A percentile compares a stretch with the other conserved stretches of the same genome.
Conservation (phyloP, 1,284 basidiomycete species). For the Apiotrichum gracile region DNA sequence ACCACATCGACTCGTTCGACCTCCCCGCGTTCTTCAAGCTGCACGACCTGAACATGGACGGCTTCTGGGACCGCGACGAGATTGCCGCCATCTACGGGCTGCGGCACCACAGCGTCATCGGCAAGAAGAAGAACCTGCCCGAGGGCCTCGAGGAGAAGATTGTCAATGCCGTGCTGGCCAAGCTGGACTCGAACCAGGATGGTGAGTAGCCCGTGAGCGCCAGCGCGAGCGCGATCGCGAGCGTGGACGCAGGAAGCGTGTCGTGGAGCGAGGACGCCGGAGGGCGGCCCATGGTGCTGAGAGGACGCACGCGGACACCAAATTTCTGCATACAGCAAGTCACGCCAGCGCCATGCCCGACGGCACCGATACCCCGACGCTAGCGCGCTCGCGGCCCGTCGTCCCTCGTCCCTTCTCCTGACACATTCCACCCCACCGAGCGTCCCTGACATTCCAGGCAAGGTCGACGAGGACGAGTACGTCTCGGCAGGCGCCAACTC, state of each 20-base stretch:
- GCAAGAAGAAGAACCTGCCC: slow-evolving; percentile 59
- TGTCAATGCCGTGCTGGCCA: slow-evolving; percentile 65
- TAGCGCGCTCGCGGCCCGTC: too few species aligned
- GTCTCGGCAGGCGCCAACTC: slow-evolving; percentile 64
- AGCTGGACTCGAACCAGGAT: slow-evolving; percentile 73
- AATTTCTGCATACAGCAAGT: too few species aligned
- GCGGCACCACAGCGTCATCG: slow-evolving; percentile 86
- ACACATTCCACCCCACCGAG: too few species aligned
- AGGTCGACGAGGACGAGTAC: slow-evolving; percentile 74
- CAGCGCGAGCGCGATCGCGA: background rate
- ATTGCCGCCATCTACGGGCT: slow-evolving; percentile 91
- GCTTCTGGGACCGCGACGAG: slow-evolving; percentile 69
- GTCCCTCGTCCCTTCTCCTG: too few species aligned
- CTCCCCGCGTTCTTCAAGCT: slow-evolving; percentile 52
- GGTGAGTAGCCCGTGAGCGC: slow-evolving; percentile 39
- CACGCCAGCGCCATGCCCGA: too few species aligned
- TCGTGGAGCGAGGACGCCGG: too few species aligned
- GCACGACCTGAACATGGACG: slow-evolving; percentile 81
- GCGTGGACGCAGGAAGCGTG: background rate
- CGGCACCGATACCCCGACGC: too few species aligned
- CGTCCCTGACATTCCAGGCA: slow-evolving; percentile 46
- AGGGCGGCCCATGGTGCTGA: too few species aligned
- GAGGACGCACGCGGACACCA: too few species aligned
- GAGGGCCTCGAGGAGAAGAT: slow-evolving; percentile 62
- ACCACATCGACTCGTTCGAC: slow-evolving; percentile 47